A percentile compares a stretch with the other conserved stretches of the same genome.
These are phyloP conservation scores for Tetrapisispora nanseiensis DNA, from an alignment of 805 yeast genomes.

Conservation along the genomic window DNA sequence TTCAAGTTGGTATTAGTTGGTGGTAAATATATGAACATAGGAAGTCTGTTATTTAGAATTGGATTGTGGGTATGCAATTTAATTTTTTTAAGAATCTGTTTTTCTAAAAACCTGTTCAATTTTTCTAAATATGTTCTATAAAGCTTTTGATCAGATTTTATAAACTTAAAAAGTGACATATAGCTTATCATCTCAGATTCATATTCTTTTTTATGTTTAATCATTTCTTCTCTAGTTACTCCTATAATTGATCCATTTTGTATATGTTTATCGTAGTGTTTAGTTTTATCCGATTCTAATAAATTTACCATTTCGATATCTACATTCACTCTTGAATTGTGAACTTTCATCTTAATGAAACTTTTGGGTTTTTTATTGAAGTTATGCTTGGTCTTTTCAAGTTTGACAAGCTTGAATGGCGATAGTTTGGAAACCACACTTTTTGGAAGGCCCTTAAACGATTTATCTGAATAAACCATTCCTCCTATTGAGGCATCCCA, in stretches of 20 bases:
- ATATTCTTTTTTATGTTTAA: slow-evolving; percentile 9
- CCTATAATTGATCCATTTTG: slow-evolving; percentile 2
- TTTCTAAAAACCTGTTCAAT: slow-evolving; percentile 15
- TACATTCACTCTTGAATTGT: slow-evolving; percentile 26
- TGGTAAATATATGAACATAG: slow-evolving; percentile 22
- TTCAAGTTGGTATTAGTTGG: slow-evolving; percentile 12
- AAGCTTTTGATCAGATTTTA: slow-evolving; percentile 20
- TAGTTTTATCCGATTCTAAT: slow-evolving; percentile 7
- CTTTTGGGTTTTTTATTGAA: slow-evolving; percentile 34
- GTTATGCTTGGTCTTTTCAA: slow-evolving; percentile 65
- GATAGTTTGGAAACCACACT: slow-evolving; percentile 28
- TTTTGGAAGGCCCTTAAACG: slow-evolving; percentile 31
- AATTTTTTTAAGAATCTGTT: slow-evolving; percentile 18
- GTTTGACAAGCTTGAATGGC: slow-evolving; percentile 39
- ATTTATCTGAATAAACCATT: slow-evolving; percentile 25
- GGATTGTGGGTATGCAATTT: slow-evolving; percentile 17
- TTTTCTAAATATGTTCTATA: slow-evolving; percentile 16
- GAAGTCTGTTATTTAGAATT: slow-evolving; percentile 12
- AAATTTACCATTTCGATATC: slow-evolving; percentile 22
- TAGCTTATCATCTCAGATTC: slow-evolving; percentile 10
- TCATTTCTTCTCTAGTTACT: slow-evolving; percentile 2
- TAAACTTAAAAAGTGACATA: slow-evolving; percentile 14
- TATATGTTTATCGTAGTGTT: slow-evolving; percentile 1
- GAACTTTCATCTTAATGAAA: slow-evolving; percentile 33
- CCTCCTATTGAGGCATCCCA: slow-evolving; percentile 35